Evolutionary conservation across 331 rosid genomes (phyloP).

Genomic region (Spiraea crenata): DNA sequence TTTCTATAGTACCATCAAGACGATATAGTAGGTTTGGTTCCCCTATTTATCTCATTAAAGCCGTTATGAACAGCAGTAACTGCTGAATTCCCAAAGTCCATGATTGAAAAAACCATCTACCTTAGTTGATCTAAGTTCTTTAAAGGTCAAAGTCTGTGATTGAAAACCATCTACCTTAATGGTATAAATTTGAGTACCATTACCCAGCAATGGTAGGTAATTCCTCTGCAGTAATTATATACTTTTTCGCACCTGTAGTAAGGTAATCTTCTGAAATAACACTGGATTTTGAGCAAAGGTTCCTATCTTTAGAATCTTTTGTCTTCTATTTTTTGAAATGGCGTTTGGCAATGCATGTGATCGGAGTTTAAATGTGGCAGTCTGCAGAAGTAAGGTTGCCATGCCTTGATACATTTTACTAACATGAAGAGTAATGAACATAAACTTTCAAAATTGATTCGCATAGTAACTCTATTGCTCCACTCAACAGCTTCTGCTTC

Average conservation of each 20-base stretch:
- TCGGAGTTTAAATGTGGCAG: background rate
- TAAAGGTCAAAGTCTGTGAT: no score
- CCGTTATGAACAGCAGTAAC: slow-evolving; percentile 1
- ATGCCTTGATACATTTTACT: background rate
- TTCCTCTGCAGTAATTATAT: background rate
- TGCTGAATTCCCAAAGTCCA: background rate
- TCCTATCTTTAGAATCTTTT: background rate
- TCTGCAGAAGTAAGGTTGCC: background rate
- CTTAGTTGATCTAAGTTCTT: background rate
- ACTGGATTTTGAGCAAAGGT: background rate
- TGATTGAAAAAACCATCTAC: background rate
- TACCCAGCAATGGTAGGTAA: background rate
- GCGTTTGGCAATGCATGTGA: no score
- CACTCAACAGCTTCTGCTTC: no score
- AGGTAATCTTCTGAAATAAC: background rate
- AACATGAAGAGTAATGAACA: background rate
- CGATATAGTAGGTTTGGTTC: background rate
- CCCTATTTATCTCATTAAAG: background rate
- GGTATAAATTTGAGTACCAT: background rate
- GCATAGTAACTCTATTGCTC: background rate
- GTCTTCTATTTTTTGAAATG: background rate
- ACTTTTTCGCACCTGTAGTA: background rate
- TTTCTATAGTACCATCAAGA: background rate
- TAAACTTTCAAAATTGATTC: background rate
- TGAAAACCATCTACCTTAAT: no score